These are phyloP conservation scores for Detonula confervacea DNA, from an alignment of 352 stramenopile genomes.

Conservation along the genomic window DNA sequence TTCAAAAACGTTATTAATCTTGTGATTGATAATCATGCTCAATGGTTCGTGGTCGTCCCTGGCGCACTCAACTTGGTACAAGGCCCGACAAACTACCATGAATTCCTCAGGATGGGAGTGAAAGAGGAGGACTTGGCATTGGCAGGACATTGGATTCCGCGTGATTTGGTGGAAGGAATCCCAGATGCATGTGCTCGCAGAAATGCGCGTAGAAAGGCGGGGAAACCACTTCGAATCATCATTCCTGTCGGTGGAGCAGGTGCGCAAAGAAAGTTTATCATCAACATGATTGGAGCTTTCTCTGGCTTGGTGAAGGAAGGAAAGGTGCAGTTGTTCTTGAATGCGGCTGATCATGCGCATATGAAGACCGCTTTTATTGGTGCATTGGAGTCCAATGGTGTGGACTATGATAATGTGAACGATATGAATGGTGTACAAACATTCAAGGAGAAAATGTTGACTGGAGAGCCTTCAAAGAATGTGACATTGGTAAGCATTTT, in stretches of 20 bases:
- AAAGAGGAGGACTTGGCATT: conserved; percentile 65
- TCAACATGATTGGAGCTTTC: conserved; percentile 70
- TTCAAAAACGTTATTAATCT: conserved; percentile 87
- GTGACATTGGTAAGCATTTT: conserved; percentile 68
- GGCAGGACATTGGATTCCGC: conserved; percentile 86
- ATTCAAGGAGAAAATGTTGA: conserved; percentile 72
- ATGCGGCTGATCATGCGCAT: conserved; percentile 85
- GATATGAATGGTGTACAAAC: conserved; percentile 66
- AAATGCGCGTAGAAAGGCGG: conserved; percentile 53
- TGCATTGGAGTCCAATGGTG: conserved; percentile 59
- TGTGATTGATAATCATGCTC: conserved; percentile 87
- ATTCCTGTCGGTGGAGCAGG: conserved; percentile 86
- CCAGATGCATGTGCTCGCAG: conserved; percentile 72
- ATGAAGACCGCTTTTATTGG: conserved; percentile 83
- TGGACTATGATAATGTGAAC: conserved; percentile 73
- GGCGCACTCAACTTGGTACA: conserved; percentile 85
- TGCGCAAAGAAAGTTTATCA: conserved; percentile 86
- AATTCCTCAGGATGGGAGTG: conserved; percentile 82
- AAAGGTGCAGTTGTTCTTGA: conserved; percentile 85
- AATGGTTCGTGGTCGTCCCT: conserved; percentile 87
- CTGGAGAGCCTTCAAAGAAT: conserved; percentile 65
- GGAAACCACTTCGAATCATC: conserved; percentile 73
- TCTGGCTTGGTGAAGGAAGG: conserved; percentile 70
- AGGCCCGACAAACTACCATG: conserved; percentile 85
- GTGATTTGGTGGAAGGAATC: conserved; percentile 85